These are phyloP conservation scores for Psophocarpus tetragonolobus DNA, from an alignment of 306 rosid genomes.

Conservation along the genomic window DNA sequence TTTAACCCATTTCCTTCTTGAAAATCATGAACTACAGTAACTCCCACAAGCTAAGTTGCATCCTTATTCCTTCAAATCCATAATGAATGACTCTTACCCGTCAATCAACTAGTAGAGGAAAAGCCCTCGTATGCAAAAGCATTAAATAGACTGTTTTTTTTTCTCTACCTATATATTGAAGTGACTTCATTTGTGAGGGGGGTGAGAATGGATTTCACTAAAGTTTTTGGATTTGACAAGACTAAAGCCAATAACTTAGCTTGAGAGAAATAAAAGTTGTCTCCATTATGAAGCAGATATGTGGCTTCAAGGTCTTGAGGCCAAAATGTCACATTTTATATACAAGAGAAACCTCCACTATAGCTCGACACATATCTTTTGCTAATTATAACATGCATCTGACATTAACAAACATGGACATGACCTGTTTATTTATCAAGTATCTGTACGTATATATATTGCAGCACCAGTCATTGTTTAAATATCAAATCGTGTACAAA, in stretches of 20 bases:
- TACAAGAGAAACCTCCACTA: constrained; percentile 3
- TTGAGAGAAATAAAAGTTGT: constrained; percentile 41
- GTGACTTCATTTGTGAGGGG: constrained; percentile 63
- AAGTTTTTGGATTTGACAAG: constrained; percentile 87
- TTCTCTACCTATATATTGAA: constrained; percentile 47
- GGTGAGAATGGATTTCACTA: constrained; percentile 40
- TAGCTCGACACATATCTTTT: not conserved
- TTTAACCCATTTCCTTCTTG: constrained; percentile 50
- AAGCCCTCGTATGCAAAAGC: constrained; percentile 37
- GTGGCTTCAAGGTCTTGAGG: constrained; percentile 24
- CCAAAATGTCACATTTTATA: constrained; percentile 33
- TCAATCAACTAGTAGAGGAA: constrained; percentile 51
- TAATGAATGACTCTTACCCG: constrained; percentile 60
- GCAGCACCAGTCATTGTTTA: not conserved
- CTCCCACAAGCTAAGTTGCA: constrained; percentile 71
- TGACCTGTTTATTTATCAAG: constrained; percentile 13
- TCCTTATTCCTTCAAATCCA: constrained; percentile 35
- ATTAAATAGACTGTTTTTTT: constrained; percentile 41
- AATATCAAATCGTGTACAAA: not conserved
- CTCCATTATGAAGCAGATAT: constrained; percentile 43
- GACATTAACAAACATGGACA: constrained; percentile 38
- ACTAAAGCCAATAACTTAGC: constrained; percentile 57
- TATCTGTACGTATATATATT: not conserved
- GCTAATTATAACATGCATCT: constrained; percentile 31
- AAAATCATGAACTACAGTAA: constrained; percentile 78